phyloP scores from a whole-genome alignment of 2,329 filamentous ascomycete species.

The Fusarium fujikuroi region DNA sequence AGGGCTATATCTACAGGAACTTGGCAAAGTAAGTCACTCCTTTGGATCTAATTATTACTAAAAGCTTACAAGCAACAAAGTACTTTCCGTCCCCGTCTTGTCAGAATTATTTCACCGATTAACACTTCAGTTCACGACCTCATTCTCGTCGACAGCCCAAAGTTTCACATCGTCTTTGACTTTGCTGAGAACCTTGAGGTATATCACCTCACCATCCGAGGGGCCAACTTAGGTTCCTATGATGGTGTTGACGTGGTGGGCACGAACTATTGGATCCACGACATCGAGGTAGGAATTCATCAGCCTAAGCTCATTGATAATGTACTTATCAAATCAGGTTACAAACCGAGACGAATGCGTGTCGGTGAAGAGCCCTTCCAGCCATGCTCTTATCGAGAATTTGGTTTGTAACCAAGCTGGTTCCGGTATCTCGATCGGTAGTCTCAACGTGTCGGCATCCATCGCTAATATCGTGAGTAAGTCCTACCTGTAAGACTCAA shows the following conservation, averaged over 20 bases:
- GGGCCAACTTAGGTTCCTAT: background rate
- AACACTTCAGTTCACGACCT: background rate
- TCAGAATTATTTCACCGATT: background rate
- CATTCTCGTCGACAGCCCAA: background rate
- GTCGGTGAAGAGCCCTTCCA: background rate
- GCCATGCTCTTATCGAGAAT: background rate
- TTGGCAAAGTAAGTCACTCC: background rate
- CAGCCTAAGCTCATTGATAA: rapidly evolving
- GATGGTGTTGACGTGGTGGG: background rate
- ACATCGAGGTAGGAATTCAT: background rate
- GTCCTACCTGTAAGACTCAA: rapidly evolving
- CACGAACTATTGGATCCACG: background rate
- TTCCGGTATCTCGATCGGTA: background rate
- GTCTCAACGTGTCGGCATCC: background rate
- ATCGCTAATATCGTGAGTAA: background rate
- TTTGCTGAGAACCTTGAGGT: background rate
- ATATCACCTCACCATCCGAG: background rate
- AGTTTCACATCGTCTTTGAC: background rate
- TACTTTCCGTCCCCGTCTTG: background rate
- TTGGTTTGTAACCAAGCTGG: background rate
- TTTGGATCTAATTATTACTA: background rate
- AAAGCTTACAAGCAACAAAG: background rate
- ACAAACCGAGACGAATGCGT: background rate
- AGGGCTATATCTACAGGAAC: background rate
- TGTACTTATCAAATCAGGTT: background rate